These are phyloP conservation scores for Zygosaccharomyces gambellarensis DNA, from an alignment of 805 yeast species.

Conservation along the genomic window DNA sequence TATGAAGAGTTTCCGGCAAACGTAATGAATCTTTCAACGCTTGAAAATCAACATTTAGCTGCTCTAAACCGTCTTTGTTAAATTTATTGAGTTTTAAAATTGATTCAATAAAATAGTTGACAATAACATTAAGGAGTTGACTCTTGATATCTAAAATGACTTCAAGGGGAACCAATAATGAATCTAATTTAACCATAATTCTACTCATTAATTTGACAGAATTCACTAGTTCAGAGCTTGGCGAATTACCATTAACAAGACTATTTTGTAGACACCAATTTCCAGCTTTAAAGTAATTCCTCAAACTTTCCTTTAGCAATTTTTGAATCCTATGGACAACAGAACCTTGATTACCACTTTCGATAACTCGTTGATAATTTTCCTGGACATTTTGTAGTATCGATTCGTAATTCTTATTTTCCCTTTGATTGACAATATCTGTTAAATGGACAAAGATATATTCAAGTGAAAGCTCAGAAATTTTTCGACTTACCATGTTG, in stretches of 20 bases:
- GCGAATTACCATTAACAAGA: constrained; percentile 2
- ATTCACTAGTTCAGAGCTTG: constrained; percentile 32
- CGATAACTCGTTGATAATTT: constrained; percentile 28
- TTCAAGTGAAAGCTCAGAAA: constrained; percentile 18
- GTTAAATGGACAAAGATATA: constrained; percentile 22
- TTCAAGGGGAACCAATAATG: constrained; percentile 15
- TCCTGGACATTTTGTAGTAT: constrained; percentile 32
- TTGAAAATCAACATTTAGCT: constrained; percentile 32
- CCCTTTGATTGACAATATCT: constrained; percentile 22
- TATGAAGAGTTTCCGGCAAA: constrained; percentile 16
- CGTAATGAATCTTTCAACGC: constrained; percentile 29
- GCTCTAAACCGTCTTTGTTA: constrained; percentile 32
- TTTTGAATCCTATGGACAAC: constrained; percentile 32
- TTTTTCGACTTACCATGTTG: constrained; percentile 14
- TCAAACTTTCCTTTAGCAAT: constrained; percentile 28
- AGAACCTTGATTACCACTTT: constrained; percentile 28
- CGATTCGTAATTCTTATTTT: constrained; percentile 18
- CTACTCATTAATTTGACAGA: constrained; percentile 22
- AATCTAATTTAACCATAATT: constrained; percentile 17
- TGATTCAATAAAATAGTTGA: constrained; percentile 34
- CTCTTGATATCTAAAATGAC: constrained; percentile 23
- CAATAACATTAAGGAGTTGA: constrained; percentile 24
- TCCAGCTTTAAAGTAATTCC: constrained; percentile 33
- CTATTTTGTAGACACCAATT: constrained; percentile 27
- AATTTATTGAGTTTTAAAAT: constrained; percentile 38